Evolutionary conservation across 2,329 filamentous ascomycete species (phyloP).

Genomic region (Colletotrichum falcatum): DNA sequence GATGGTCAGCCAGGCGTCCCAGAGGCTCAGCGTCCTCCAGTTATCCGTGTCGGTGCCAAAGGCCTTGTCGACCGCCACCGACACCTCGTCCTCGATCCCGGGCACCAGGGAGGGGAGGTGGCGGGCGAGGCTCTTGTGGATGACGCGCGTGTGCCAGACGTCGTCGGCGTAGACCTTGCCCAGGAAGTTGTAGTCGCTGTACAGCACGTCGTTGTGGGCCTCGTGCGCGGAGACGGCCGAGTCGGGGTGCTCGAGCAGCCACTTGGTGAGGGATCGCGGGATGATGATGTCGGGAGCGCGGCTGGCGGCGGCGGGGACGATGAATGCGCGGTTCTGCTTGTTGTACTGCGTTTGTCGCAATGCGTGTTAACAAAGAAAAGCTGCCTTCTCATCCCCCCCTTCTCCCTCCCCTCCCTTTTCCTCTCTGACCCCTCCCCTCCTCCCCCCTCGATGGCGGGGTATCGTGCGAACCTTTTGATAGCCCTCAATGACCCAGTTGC

Average conservation of each 20-base stretch:
- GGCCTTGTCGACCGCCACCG: slow-evolving; percentile 50
- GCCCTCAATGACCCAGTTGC: slow-evolving; percentile 56
- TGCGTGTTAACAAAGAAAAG: background rate
- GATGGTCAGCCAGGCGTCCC: slow-evolving; percentile 57
- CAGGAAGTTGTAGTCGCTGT: slow-evolving; percentile 58
- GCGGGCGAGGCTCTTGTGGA: slow-evolving; percentile 59
- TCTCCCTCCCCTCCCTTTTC: too few species aligned
- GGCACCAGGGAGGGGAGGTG: slow-evolving; percentile 55
- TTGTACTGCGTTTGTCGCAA: slow-evolving; percentile 50
- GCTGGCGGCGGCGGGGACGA: slow-evolving; percentile 56
- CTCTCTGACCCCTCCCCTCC: too few species aligned
- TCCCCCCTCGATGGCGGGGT: background rate
- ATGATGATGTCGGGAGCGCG: slow-evolving; percentile 59
- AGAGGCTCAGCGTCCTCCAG: slow-evolving; percentile 57
- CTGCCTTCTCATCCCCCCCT: too few species aligned
- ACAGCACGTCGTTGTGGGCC: slow-evolving; percentile 55
- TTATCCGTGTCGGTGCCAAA: slow-evolving; percentile 51
- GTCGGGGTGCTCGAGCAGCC: slow-evolving; percentile 63
- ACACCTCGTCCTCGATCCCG: slow-evolving; percentile 55
- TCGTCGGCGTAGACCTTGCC: slow-evolving; percentile 50
- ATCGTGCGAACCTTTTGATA: slow-evolving; percentile 53
- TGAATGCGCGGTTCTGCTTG: slow-evolving; percentile 55
- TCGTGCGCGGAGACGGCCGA: slow-evolving; percentile 54
- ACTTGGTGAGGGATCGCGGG: slow-evolving; percentile 56
- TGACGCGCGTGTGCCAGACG: slow-evolving; percentile 54